These are phyloP conservation scores for Glaciozyma antarctica DNA, from an alignment of 768 basidiomycete genomes.

Conservation along the genomic window DNA sequence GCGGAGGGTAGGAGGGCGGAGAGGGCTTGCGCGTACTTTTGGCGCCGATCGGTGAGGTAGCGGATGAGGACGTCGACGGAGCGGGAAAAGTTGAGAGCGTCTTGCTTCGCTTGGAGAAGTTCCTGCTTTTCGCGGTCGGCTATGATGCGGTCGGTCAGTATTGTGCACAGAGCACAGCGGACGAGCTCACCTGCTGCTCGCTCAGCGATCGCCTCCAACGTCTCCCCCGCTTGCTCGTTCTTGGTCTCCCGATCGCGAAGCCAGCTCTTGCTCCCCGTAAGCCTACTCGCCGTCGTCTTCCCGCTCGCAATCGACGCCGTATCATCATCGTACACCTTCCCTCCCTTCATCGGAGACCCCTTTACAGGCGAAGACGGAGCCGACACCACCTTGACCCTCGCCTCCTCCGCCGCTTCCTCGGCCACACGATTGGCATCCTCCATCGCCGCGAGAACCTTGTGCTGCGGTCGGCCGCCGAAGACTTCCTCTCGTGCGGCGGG, in stretches of 20 bases:
- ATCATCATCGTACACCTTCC: slow-evolving; percentile 54
- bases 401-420: neutral
- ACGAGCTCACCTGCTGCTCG: slow-evolving; percentile 34
- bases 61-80: slow-evolving; percentile 80
- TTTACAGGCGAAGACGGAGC: neutral
- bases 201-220: slow-evolving; percentile 31
- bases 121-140: too few species aligned
- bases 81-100: slow-evolving; percentile 47
- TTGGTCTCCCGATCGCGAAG: slow-evolving; percentile 8
- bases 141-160: neutral
- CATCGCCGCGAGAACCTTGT: neutral
- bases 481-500: slow-evolving; percentile 65
- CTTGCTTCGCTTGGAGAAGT: slow-evolving; percentile 15
- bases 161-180: neutral
- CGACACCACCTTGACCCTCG: slow-evolving; percentile 3
- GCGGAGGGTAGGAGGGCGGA: slow-evolving; percentile 60
- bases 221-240: neutral
- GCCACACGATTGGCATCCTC: slow-evolving; percentile 4
- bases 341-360: neutral
- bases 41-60: slow-evolving; percentile 81
- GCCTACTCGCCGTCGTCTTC: neutral
- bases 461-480: slow-evolving; percentile 56
- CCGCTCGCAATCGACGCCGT: slow-evolving; percentile 45
- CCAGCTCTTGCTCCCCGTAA: slow-evolving; percentile 22
- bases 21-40: slow-evolving; percentile 70